Evolutionary conservation across 495 filamentous ascomycete genomes (phyloP), one percentile per base, ranked within the genome.

Genomic region (Podospora fimiseda): DNA sequence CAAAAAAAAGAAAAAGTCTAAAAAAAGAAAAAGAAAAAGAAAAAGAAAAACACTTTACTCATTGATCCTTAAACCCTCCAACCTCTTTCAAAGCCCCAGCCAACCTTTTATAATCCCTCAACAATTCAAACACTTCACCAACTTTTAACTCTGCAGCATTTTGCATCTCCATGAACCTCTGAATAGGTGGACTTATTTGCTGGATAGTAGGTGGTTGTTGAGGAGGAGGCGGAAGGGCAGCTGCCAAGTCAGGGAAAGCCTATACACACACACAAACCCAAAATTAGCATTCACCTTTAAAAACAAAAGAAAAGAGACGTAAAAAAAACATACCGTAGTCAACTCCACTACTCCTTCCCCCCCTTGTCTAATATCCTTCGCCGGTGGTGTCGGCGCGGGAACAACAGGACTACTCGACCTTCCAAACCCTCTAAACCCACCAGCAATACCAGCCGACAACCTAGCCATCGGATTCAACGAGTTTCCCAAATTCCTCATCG

Each of bases 51-150:
- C n/a, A n/a, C n/a, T n/a, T n/a, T n/a, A n/a, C n/a, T 22, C 45
- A 30, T 43, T 56, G 63, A 58, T 75, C 69, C 50, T 72, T 79
- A 46, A 84, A 74, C 27, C 77, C 81, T 3, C 80, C 79, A 64
- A 79, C 67, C 51, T 81, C 77, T 63, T 78, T 80, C 64, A 90
- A 67, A 20, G 80, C 85, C 16, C 71, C 75, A 7, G 88, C 89
- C 11, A 99, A 70, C 44, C 91, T 74, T 56, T 90, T 84, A 66
- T 97, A 99, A 68, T 96, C 93, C 59, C 80, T 81, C 48, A 99
- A 69, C 54, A 99, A 63, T 51, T 88, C 83, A 37, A 87, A 70
- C 38, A 96, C 84, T 60, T 99, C 93, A 16, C 84, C 83, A 43
- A 97, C 67, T 49, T 76, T 85, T 41, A 99, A 69, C 50, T 97